A percentile compares a stretch with the other conserved stretches of the same genome.
phyloP scores from a whole-genome alignment of 768 basidiomycete genomes.

The Clitopilus hobsonii region DNA sequence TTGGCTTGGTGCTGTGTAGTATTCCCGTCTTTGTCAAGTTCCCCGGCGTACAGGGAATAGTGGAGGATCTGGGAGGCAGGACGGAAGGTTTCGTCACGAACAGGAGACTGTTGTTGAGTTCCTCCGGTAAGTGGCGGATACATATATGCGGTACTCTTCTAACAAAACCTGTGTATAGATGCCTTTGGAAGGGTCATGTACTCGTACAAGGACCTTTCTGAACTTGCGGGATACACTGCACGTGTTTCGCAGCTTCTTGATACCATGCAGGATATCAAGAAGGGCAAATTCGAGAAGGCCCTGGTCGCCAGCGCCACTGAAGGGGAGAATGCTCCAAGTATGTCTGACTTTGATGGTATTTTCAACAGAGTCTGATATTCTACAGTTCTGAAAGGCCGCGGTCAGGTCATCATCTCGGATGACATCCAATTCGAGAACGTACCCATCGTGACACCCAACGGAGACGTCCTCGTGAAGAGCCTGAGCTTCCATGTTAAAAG shows the following conservation, averaged over 20 bases:
- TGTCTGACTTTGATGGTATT: slow-evolving; percentile 18
- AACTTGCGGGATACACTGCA: slow-evolving; percentile 93
- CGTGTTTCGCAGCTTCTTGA: slow-evolving; percentile 86
- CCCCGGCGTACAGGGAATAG: slow-evolving; percentile 49
- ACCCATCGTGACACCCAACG: slow-evolving; percentile 94
- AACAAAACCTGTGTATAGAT: slow-evolving; percentile 38
- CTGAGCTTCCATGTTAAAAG: slow-evolving; percentile 88
- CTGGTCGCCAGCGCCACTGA: slow-evolving; percentile 70
- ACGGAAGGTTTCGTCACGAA: slow-evolving; percentile 99
- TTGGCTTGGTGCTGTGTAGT: slow-evolving; percentile 87
- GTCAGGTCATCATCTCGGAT: slow-evolving; percentile 76
- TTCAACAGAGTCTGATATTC: background rate
- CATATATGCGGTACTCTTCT: slow-evolving; percentile 1
- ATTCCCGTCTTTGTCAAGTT: slow-evolving; percentile 91
- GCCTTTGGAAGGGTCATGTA: slow-evolving; percentile 97
- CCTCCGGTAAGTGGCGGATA: slow-evolving; percentile 73
- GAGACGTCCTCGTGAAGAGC: slow-evolving; percentile 81
- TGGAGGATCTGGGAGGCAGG: slow-evolving; percentile 72
- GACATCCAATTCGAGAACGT: slow-evolving; percentile 92
- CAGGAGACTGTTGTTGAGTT: slow-evolving; percentile 79
- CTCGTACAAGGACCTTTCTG: slow-evolving; percentile 94
- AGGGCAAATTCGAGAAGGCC: slow-evolving; percentile 85
- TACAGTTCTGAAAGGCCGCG: slow-evolving; percentile 74
- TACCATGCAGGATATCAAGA: slow-evolving; percentile 82
- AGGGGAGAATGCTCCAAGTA: slow-evolving; percentile 75